phyloP scores from a whole-genome alignment of 495 filamentous ascomycete species.

The Penicillium tannophilum region DNA sequence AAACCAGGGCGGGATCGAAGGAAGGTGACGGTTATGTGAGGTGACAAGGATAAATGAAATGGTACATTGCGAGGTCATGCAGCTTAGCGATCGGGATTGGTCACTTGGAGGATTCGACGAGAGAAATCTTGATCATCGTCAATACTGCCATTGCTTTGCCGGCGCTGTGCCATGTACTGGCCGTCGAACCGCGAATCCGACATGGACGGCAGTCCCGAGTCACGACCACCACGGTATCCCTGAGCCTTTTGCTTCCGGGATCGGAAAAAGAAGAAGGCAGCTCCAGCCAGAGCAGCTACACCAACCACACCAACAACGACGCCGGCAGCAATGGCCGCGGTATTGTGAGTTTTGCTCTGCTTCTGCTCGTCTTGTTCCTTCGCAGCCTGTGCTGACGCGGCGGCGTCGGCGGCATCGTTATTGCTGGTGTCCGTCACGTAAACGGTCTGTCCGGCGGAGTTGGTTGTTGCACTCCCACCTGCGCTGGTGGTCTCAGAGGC shows the following conservation, averaged over 20 bases:
- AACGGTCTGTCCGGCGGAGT: slow-evolving; percentile 37
- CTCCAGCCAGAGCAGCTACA: slow-evolving; percentile 63
- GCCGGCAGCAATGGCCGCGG: slow-evolving; percentile 81
- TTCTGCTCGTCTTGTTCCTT: slow-evolving; percentile 16
- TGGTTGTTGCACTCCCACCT: slow-evolving; percentile 21
- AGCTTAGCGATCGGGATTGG: slow-evolving; percentile 49
- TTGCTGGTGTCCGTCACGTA: slow-evolving; percentile 38
- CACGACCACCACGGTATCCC: slow-evolving; percentile 66
- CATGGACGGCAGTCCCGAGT: slow-evolving; percentile 38
- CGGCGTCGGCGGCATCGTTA: slow-evolving; percentile 7
- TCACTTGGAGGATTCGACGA: slow-evolving; percentile 83
- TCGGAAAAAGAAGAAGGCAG: slow-evolving; percentile 74
- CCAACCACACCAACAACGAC: slow-evolving; percentile 84
- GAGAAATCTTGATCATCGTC: slow-evolving; percentile 98
- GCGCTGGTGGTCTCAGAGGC: slow-evolving; percentile 25
- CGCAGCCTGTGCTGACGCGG: not conserved
- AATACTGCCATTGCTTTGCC: slow-evolving; percentile 95
- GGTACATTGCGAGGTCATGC: slow-evolving; percentile 5
- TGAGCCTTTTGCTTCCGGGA: slow-evolving; percentile 73
- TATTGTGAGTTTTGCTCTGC: slow-evolving; percentile 51
- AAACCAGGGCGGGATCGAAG: slow-evolving; percentile 12
- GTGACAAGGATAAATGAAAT: slow-evolving; percentile 1
- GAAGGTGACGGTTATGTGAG: slow-evolving; percentile 1
- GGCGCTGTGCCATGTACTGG: slow-evolving; percentile 75
- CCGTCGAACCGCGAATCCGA: slow-evolving; percentile 87